Conservation (phyloP, 2,329 filamentous ascomycete species). For the Reticulascus tulasneorum region DNA sequence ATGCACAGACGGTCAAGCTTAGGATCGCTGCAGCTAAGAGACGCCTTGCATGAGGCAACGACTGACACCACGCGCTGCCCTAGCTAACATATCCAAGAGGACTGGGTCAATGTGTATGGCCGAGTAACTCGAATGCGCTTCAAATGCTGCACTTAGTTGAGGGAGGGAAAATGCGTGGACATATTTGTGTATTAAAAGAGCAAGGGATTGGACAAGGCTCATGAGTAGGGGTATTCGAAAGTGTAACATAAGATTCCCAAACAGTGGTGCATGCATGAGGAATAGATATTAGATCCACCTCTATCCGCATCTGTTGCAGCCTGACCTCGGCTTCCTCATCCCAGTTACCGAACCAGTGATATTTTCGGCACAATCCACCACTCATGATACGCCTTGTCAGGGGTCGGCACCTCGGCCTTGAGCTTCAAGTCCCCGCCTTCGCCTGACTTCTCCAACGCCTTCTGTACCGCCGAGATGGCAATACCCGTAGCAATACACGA, state of each 20-base stretch:
- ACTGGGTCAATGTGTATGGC: no score
- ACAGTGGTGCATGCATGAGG: no score
- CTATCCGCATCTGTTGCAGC: slow-evolving; percentile 3
- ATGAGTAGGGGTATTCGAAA: not conserved
- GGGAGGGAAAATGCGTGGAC: no score
- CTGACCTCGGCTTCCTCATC: not conserved
- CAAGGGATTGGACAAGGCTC: no score
- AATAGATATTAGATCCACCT: slow-evolving; percentile 3
- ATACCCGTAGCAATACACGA: slow-evolving; percentile 69
- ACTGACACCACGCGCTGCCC: no score
- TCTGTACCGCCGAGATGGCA: slow-evolving; percentile 57
- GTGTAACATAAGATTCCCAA: slow-evolving; percentile 6
- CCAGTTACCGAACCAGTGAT: slow-evolving; percentile 12
- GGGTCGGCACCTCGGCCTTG: slow-evolving; percentile 47
- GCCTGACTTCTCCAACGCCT: slow-evolving; percentile 40
- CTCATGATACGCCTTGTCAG: slow-evolving; percentile 55
- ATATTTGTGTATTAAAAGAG: no score
- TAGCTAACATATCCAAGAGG: no score
- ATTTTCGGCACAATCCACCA: slow-evolving; percentile 62
- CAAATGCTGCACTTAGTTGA: no score
- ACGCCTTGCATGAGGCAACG: no score
- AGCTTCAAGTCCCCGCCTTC: slow-evolving; percentile 30
- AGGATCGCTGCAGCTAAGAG: slow-evolving; percentile 43
- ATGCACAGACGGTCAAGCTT: slow-evolving; percentile 72
- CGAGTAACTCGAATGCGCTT: no score